These are phyloP conservation scores for Volvox carteri DNA, from an alignment of 163 green algal genomes.

Conservation along the genomic window DNA sequence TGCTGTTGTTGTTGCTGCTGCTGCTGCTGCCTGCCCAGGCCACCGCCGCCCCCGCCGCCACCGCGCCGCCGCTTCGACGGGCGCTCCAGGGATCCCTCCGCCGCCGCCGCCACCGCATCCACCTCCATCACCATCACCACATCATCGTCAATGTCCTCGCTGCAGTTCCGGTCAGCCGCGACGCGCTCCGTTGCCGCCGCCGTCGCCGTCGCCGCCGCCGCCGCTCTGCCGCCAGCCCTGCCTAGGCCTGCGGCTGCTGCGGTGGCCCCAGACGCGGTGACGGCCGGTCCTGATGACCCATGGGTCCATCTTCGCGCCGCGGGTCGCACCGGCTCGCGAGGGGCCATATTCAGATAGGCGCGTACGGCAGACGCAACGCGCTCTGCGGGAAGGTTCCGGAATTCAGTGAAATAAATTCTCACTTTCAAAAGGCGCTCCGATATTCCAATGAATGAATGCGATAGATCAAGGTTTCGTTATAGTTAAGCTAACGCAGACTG, in stretches of 20 bases:
- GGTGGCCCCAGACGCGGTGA: background rate
- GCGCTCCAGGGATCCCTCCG: background rate
- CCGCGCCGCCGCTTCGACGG: conserved; percentile 8
- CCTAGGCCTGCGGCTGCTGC: background rate
- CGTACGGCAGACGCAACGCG: background rate
- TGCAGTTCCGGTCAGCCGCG: too few species aligned
- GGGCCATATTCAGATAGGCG: background rate
- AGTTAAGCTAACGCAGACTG: too few species aligned
- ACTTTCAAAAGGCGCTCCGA: too few species aligned
- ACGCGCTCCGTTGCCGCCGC: background rate
- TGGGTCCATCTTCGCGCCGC: background rate
- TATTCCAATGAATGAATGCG: too few species aligned
- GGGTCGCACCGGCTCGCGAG: background rate
- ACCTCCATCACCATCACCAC: background rate
- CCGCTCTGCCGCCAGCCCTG: background rate
- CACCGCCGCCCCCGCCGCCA: background rate
- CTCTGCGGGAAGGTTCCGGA: background rate
- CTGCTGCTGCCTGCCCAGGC: background rate
- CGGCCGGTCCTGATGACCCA: background rate
- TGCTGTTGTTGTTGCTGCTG: conserved; percentile 1
- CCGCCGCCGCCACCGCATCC: background rate
- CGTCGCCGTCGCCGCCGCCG: background rate
- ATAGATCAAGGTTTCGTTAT: too few species aligned
- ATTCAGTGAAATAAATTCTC: too few species aligned
- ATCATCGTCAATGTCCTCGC: background rate